Base-by-base conservation (phyloP, 176 grass and related monocot species). In the Bolboschoenus planiculmis region DNA sequence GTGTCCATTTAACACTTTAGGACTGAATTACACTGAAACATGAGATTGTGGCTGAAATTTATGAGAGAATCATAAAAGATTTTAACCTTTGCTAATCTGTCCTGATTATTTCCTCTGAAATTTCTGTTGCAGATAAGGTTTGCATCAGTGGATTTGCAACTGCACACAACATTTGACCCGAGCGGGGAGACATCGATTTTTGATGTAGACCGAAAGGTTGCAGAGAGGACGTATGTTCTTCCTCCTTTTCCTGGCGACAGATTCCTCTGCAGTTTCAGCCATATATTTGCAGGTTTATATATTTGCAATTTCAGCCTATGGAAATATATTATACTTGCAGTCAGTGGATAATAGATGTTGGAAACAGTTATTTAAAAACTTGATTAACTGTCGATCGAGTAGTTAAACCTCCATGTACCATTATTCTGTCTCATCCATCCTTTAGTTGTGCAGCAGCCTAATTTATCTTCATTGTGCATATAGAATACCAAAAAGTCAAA, bases 201-300 rank as follows among this genome's bases (percentile, higher is more conserved):
- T 89, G 87, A 98, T 83, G 78, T 98, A 57, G 95, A 95, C 59
- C 89, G 62, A 85, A 98, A 79, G 85, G 89, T 98, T 80, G 90
- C 89, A 81, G 87, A 87, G 56, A 84, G 56, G 73, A 98, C 95
- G 20, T 88, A 93, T 86, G 87, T 98, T 88, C 87, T 95, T 80
- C 89, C 88, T 88, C 87, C 89, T 90, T 85, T 98, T 34, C 89
- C 89, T 3, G 92, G 95, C 43, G 95, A 98, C 82, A 94, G 55
- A 89, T 98, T 93, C 85, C 87, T 98, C 47, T 95, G 95, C 84
- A 79, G 95, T 89, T 98, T 98, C 36, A 93, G 84, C 86, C 95
- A 98, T 85, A 98, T 98, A 78, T 98, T 98, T 91, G 87, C 95
- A 90, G 95, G 95, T 98, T 82, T 53, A 16, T 77, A 5, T 53